Base-by-base conservation (phyloP, 2,329 filamentous ascomycete genomes). In the Cladosporium colombiae region DNA sequence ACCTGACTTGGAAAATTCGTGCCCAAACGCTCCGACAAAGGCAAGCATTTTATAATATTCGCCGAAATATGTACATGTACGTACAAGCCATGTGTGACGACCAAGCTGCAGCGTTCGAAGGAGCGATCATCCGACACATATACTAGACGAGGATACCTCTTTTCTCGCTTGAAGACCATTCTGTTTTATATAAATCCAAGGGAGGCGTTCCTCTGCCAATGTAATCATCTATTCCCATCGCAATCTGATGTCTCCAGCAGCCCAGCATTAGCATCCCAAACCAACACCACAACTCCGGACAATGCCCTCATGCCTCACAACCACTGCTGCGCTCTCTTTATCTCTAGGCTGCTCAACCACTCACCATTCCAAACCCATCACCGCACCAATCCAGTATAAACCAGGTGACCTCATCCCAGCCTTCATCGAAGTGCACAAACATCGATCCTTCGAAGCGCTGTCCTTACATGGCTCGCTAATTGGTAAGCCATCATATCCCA, bases 301-400 rank as follows among this genome's bases (percentile, higher is more conserved):
- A 14, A 62, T 62, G 60, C 31, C 52, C 6, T 27, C 60, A 2
- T 55, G 5, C 3, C 23, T 55, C 31, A 62, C 60, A n/a, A 44
- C n/a, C 23, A 18, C 29, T 13, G 49, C 29, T 11, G 29, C 31
- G 4, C 31, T 37, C 13, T 62, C 60, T 14, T 11, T 62, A 29
- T 31, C 49, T 7, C 21, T 62, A 25, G 53, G 72, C 92, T 93
- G 60, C 50, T 35, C 21, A 21, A 55, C 1, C 10, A n/a, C 2
- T 18, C 14, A 11, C 16, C 46, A 40, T 1, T 29, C 3, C 5
- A 6, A 11, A 21, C 4, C 10, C 52, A 53, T 18, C 27, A 55
- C 18, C 5, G 18, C 6, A 21, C 18, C 52, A 6, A 21, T 13
- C 10, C 52, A 21, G 5, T 60, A 52, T 21, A 55, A 35, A 27